Evolutionary conservation across 768 basidiomycete genomes (phyloP).

Genomic region (Pleurotus djamor): DNA sequence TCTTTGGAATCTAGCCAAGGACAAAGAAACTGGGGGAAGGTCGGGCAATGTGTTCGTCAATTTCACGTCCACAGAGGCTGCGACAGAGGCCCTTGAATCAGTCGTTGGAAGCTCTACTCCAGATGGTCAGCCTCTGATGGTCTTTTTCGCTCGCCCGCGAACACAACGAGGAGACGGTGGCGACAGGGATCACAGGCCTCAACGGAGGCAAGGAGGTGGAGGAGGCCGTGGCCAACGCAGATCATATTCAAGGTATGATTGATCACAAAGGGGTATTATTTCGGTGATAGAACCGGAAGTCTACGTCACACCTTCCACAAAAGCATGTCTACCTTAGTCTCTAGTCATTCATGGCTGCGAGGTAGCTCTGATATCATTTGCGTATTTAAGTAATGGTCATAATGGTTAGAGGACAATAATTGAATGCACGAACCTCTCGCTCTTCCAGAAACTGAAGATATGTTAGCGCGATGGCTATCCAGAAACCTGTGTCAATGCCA

Average conservation of each 20-base stretch:
- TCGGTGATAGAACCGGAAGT: not conserved
- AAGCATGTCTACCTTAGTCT: not conserved
- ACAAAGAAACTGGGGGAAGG: constrained; percentile 23
- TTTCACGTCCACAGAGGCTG: constrained; percentile 41
- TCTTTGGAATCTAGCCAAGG: constrained; percentile 24
- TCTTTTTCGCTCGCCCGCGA: constrained; percentile 3
- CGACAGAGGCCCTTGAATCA: constrained; percentile 44
- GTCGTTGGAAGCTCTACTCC: constrained; percentile 13
- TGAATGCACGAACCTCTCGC: constrained; percentile 51
- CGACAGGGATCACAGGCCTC: constrained; percentile 9
- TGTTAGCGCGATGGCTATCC: constrained; percentile 71
- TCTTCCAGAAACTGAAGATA: constrained; percentile 79
- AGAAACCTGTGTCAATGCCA: constrained; percentile 77
- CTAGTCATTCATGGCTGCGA: constrained; percentile 50
- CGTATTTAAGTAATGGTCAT: not conserved
- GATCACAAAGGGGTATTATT: not conserved
- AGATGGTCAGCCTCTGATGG: not conserved
- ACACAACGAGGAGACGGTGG: constrained; percentile 2
- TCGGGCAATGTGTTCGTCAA: constrained; percentile 49
- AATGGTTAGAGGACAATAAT: not conserved
- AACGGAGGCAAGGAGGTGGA: not conserved
- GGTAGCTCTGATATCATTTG: constrained; percentile 43
- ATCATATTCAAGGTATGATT: not conserved
- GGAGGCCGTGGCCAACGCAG: not conserved
- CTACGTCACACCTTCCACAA: not conserved